Evolutionary conservation across 176 grass and related monocot genomes (phyloP).

Genomic region (Juncus inflexus): DNA sequence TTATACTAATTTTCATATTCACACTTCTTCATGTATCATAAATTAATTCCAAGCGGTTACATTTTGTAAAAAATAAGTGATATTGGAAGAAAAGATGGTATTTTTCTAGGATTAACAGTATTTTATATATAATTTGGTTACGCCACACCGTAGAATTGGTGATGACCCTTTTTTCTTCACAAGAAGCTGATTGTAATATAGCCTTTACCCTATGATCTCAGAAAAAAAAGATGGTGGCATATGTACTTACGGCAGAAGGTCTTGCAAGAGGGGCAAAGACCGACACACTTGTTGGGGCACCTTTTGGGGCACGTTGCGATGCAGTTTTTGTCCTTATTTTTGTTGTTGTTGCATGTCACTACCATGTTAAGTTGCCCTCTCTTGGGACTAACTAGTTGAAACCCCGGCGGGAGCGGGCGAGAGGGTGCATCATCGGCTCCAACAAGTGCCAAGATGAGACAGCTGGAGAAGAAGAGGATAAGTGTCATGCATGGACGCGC

Average conservation of each 20-base stretch:
- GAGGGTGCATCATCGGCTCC: too few species aligned
- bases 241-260: slow-evolving; percentile 43
- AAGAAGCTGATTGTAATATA: not conserved
- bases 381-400: too few species aligned
- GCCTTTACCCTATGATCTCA: too few species aligned
- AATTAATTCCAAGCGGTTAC: not conserved
- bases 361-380: not conserved
- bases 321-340: not conserved
- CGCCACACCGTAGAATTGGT: not conserved
- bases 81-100: not conserved
- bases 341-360: not conserved
- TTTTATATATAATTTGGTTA: not conserved
- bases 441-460: too few species aligned
- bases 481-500: too few species aligned
- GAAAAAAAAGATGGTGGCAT: too few species aligned
- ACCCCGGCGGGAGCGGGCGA: too few species aligned
- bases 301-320: slow-evolving; percentile 20
- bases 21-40: not conserved
- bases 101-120: not conserved
- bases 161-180: not conserved
- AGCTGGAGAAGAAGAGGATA: too few species aligned
- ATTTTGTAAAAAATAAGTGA: not conserved
- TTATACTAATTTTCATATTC: not conserved
- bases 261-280: slow-evolving; percentile 48
- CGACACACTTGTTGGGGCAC: slow-evolving; percentile 48